Evolutionary conservation across 192 early-diverging fungal species (phyloP).

Genomic region (Entomortierella lignicola): DNA sequence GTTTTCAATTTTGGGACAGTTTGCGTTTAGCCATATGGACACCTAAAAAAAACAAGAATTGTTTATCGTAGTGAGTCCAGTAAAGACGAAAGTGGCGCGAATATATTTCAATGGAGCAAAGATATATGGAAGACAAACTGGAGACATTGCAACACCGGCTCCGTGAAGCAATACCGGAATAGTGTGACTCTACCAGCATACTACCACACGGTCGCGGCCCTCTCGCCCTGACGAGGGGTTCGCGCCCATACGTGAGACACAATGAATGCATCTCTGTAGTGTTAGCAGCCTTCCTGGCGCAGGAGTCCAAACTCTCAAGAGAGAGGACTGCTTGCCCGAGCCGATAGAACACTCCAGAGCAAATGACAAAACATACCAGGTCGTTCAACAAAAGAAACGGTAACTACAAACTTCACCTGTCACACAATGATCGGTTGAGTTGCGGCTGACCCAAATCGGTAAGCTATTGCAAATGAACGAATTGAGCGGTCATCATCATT

Average conservation of each 20-base stretch:
- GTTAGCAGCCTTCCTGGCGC: conserved; percentile 31
- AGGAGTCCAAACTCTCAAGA: conserved; percentile 15
- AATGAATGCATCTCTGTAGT: conserved; percentile 27
- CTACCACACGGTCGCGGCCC: conserved; percentile 30
- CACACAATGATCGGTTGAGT: neutral
- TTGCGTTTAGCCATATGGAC: too few relatives aligned
- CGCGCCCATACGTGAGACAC: conserved; percentile 24
- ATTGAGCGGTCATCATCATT: neutral
- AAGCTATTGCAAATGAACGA: neutral
- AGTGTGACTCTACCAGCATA: conserved; percentile 30
- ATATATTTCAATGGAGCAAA: conserved; percentile 2
- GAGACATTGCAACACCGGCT: conserved; percentile 25
- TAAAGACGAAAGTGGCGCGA: neutral
- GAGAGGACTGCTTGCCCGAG: conserved; percentile 27
- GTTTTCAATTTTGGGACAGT: too few relatives aligned
- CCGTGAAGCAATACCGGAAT: conserved; percentile 25
- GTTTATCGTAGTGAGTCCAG: neutral
- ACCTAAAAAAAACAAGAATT: neutral
- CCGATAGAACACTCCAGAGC: conserved; percentile 36
- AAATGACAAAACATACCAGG: conserved; percentile 13
- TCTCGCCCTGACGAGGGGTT: conserved; percentile 35
- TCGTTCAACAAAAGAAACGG: neutral
- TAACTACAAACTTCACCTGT: neutral
- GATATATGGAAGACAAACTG: conserved; percentile 5
- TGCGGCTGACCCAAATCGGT: neutral